Conservation (phyloP, 768 basidiomycete genomes). For the Naganishia vaughanmartiniae region DNA sequence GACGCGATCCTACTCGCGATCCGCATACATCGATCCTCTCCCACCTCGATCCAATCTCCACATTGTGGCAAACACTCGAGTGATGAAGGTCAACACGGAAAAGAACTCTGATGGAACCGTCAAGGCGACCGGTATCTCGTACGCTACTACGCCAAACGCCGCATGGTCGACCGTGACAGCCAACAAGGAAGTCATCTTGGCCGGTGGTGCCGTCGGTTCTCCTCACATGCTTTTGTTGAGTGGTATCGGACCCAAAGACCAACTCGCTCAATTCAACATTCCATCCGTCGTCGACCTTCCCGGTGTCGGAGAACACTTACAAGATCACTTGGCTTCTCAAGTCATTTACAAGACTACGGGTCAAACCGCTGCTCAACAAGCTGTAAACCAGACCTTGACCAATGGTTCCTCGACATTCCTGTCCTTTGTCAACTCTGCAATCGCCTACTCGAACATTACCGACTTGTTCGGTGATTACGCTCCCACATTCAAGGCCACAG, state of each 20-base stretch:
- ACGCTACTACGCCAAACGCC: constrained; percentile 51
- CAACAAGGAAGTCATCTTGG: constrained; percentile 62
- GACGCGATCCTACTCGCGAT: constrained; percentile 66
- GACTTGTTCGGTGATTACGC: constrained; percentile 54
- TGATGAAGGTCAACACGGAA: constrained; percentile 59
- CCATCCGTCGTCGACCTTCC: constrained; percentile 64
- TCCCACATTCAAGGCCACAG: constrained; percentile 49
- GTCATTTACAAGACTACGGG: constrained; percentile 54
- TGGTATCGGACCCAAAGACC: constrained; percentile 68
- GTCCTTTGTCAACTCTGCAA: constrained; percentile 66
- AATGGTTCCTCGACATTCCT: constrained; percentile 52
- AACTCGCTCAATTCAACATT: constrained; percentile 61
- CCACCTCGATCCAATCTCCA: constrained; percentile 65
- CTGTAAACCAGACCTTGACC: constrained; percentile 39
- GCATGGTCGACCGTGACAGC: constrained; percentile 57
- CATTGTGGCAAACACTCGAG: constrained; percentile 63
- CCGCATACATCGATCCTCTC: constrained; percentile 65
- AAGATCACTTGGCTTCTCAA: constrained; percentile 62
- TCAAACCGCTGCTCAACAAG: constrained; percentile 53
- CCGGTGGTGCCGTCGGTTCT: constrained; percentile 56
- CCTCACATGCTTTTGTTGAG: constrained; percentile 64
- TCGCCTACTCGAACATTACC: constrained; percentile 62
- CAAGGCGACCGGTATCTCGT: constrained; percentile 58
- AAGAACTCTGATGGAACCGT: constrained; percentile 50
- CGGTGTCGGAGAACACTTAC: constrained; percentile 70